Conservation (phyloP, 1,284 basidiomycete genomes). For the Puccinia brachypodii region DNA sequence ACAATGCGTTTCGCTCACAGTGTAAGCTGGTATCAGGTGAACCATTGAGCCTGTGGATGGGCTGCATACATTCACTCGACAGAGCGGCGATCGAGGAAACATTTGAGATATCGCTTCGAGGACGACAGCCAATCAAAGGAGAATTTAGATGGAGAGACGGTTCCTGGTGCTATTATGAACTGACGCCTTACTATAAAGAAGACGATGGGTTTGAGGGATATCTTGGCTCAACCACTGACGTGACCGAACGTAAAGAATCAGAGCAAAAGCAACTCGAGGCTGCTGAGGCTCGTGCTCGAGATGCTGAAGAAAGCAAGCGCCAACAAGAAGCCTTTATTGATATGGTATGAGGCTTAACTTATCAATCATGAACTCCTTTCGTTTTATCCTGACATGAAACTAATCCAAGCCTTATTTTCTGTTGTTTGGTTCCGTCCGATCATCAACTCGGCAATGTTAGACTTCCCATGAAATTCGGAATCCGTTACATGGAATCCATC, state of each 20-base stretch:
- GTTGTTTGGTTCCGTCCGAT: neutral
- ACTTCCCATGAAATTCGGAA: constrained; percentile 47
- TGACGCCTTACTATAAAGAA: constrained; percentile 48
- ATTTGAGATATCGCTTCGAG: constrained; percentile 41
- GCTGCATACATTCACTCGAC: constrained; percentile 49
- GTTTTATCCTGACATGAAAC: neutral
- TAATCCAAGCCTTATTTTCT: neutral
- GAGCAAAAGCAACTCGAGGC: constrained; percentile 52
- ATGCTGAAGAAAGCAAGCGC: constrained; percentile 47
- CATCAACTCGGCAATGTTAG: neutral
- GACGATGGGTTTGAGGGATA: constrained; percentile 48
- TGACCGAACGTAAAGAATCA: constrained; percentile 51
- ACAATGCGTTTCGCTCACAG: constrained; percentile 15
- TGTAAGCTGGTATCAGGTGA: constrained; percentile 41
- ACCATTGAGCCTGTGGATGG: constrained; percentile 49
- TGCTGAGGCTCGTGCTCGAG: constrained; percentile 51
- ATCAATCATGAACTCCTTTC: neutral
- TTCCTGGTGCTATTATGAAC: constrained; percentile 48
- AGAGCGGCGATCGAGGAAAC: constrained; percentile 4
- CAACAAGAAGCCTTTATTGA: constrained; percentile 48
- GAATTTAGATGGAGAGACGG: constrained; percentile 47
- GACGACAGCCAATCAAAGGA: constrained; percentile 25
- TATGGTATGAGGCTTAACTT: constrained; percentile 18
- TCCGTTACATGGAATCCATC: constrained; percentile 45
- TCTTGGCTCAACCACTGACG: constrained; percentile 54